Conservation (phyloP, 2,329 filamentous ascomycete species). For the Beauveria sp. region DNA sequence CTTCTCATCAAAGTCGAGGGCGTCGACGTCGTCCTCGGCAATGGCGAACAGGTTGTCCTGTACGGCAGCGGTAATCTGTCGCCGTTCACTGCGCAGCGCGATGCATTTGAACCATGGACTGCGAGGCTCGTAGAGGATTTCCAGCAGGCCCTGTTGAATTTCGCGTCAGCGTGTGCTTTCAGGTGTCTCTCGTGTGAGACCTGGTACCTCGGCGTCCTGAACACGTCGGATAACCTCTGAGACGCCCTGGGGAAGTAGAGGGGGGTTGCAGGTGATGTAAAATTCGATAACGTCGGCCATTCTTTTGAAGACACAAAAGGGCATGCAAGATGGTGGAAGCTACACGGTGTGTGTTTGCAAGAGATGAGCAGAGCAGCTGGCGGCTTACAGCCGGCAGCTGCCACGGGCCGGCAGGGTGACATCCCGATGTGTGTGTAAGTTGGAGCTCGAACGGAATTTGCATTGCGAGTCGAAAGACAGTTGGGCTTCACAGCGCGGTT, state of each 20-base stretch:
- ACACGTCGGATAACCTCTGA: slow-evolving; percentile 7
- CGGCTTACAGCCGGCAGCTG: background rate
- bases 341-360: background rate
- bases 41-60: slow-evolving; percentile 7
- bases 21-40: slow-evolving; percentile 5
- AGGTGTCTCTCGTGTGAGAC: background rate
- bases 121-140: slow-evolving; percentile 6
- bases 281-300: background rate
- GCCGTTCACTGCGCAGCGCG: background rate
- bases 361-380: background rate
- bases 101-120: slow-evolving; percentile 6
- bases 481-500: too few relatives aligned
- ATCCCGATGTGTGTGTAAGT: too few relatives aligned
- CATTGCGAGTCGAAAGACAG: too few relatives aligned
- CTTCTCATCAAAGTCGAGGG: background rate
- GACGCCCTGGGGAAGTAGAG: slow-evolving; percentile 1
- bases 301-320: too few relatives aligned
- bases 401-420: too few relatives aligned
- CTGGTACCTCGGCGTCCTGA: background rate
- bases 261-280: slow-evolving; percentile 7
- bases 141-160: background rate
- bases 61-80: background rate
- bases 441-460: too few relatives aligned
- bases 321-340: too few relatives aligned
- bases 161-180: background rate